Conservation (phyloP, 1,284 basidiomycete species). For the Malassezia restricta region DNA sequence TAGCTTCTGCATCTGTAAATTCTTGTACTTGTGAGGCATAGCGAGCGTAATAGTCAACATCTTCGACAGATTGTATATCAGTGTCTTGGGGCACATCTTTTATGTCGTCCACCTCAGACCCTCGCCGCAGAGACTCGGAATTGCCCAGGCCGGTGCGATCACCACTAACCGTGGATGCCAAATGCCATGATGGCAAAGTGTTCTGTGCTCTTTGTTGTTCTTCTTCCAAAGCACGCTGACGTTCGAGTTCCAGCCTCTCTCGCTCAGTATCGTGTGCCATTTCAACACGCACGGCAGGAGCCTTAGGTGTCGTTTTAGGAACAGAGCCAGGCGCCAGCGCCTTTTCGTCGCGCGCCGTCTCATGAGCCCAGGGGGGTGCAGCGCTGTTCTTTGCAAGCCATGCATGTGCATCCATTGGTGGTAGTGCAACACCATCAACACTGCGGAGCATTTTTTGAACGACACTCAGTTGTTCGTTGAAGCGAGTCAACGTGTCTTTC, state of each 20-base stretch:
- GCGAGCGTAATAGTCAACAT: conserved; percentile 40
- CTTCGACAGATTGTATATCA: conserved; percentile 15
- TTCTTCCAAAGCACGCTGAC: conserved; percentile 32
- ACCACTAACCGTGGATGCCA: conserved; percentile 84
- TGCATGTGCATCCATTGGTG: conserved; percentile 59
- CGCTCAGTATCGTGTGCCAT: conserved; percentile 32
- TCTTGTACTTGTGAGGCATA: conserved; percentile 32
- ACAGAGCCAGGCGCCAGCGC: conserved; percentile 1
- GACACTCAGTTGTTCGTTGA: conserved; percentile 79
- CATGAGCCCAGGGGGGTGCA: conserved; percentile 27
- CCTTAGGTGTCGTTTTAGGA: conserved; percentile 16
- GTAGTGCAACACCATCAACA: conserved; percentile 63
- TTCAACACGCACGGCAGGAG: conserved; percentile 30
- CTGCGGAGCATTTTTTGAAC: conserved; percentile 74
- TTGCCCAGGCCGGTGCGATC: conserved; percentile 70
- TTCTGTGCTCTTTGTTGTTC: conserved; percentile 59
- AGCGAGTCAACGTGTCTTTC: conserved; percentile 86
- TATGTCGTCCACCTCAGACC: conserved; percentile 13
- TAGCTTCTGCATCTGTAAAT: not conserved
- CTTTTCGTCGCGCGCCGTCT: conserved; percentile 4
- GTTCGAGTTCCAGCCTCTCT: conserved; percentile 48
- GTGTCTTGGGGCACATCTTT: conserved; percentile 18
- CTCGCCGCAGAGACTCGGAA: conserved; percentile 19
- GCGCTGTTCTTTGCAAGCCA: conserved; percentile 35
- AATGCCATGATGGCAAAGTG: conserved; percentile 78